Conservation (phyloP, 352 stramenopile genomes). For the Globisporangium nunn region DNA sequence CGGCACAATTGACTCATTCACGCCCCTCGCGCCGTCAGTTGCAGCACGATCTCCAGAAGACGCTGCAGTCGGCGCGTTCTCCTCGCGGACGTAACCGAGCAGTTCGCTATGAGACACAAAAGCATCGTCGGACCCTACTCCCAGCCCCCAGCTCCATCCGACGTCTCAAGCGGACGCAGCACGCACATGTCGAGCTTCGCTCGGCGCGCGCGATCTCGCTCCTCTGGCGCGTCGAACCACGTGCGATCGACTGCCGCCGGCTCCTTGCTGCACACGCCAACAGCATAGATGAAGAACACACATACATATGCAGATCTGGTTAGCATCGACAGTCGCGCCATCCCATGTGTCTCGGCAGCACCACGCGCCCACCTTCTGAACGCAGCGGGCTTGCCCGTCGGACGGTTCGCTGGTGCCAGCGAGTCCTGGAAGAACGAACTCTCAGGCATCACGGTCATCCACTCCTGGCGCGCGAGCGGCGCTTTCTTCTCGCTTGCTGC, state of each 20-base stretch:
- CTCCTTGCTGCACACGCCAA: conserved; percentile 43
- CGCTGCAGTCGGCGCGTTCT: conserved; percentile 40
- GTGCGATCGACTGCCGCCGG: conserved; percentile 64
- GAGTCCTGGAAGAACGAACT: conserved; percentile 69
- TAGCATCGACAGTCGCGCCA: neutral
- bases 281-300: conserved; percentile 3
- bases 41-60: conserved; percentile 12
- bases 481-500: conserved; percentile 5
- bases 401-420: conserved; percentile 42
- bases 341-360: neutral
- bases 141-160: too few species aligned
- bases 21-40: conserved; percentile 7
- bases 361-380: conserved; percentile 36
- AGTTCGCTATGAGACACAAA: conserved; percentile 37
- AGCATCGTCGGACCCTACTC: neutral
- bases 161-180: too few species aligned
- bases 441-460: conserved; percentile 84
- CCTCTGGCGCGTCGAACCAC: conserved; percentile 79
- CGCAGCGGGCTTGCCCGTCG: conserved; percentile 41
- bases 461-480: conserved; percentile 46
- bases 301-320: neutral
- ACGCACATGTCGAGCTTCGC: conserved; percentile 79
- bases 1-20: conserved; percentile 67
- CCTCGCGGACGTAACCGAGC: conserved; percentile 70
- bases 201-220: conserved; percentile 69